Conservation (phyloP, 129 eudicot species). For the Tanacetum coccineum region DNA sequence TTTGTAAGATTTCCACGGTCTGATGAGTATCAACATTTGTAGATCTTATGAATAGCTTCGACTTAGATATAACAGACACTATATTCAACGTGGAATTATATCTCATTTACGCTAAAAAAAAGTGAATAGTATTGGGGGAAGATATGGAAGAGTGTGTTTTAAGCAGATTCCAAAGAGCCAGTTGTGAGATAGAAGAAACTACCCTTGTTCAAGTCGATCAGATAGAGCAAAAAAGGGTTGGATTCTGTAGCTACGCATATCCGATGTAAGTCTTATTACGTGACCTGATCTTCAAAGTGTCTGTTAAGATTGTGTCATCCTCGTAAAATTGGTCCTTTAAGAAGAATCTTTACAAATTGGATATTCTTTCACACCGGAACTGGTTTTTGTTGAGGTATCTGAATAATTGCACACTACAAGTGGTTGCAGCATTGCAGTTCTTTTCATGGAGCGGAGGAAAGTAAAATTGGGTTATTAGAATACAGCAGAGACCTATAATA, state of each 20-base stretch:
- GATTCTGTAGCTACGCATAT: constrained; percentile 15
- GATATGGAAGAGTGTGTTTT: constrained; percentile 31
- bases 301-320: constrained; percentile 57
- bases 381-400: constrained; percentile 58
- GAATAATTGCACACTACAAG: constrained; percentile 36
- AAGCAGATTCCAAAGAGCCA: constrained; percentile 27
- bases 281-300: constrained; percentile 39
- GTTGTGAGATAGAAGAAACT: constrained; percentile 9
- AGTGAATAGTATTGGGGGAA: constrained; percentile 40
- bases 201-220: constrained; percentile 17
- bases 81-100: constrained; percentile 29
- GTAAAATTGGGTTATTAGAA: constrained; percentile 51
- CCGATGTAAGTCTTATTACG: constrained; percentile 21
- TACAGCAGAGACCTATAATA: constrained; percentile 60
- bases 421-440: constrained; percentile 50
- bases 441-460: constrained; percentile 76
- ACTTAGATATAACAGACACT: constrained; percentile 36
- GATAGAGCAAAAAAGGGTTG: constrained; percentile 15
- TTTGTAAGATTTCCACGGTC: constrained; percentile 51
- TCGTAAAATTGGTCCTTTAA: constrained; percentile 50
- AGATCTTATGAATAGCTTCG: constrained; percentile 45
- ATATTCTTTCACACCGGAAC: constrained; percentile 47
- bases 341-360: constrained; percentile 51
- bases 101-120: constrained; percentile 49
- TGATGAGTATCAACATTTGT: constrained; percentile 56